Evolutionary conservation across 257 asterid genomes (phyloP), one percentile per base, ranked within the genome.

Genomic region (Scutellaria barbata): DNA sequence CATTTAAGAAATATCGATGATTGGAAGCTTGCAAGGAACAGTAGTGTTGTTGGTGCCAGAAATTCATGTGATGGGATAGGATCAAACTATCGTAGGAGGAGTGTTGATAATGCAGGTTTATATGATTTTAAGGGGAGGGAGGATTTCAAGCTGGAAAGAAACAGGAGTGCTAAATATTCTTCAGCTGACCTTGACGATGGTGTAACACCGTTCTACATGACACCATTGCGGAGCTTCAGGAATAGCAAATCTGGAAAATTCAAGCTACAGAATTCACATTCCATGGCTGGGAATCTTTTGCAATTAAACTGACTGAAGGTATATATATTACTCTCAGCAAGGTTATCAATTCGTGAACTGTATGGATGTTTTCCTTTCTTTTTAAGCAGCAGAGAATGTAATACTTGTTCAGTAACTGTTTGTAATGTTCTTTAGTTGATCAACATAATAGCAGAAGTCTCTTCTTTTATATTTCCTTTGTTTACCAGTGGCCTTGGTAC

Each of bases 201-300:
- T 54, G 68, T 71, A 3, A 63, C 77, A 46, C 95, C 96, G 3
- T 88, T 92, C 83, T 88, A 92, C 80, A 79, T 89, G 89, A 86
- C 95, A 52, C 96, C 98, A 9, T 67, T 88, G 87, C 83, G 88
- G 82, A 85, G 85, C 72, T 69, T 83, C 76, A 84, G 86, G 80
- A 79, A 81, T 76, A 77, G 82, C 51, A 86, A 74, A 75, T 75
- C 79, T 20, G 86, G 87, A 56, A 85, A 81, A 68, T 62, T 77
- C 78, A 82, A 74, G 73, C 79, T 85, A 13, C 81, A 79, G 61
- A 82, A 66, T 48, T 79, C 88, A 25, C 80, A 79, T 61, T 71
- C 83, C 11, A 10, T 75, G 33, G 62, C 81, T 56, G 86, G 90
- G 67, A 82, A 76, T 80, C 76, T 77, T 56, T 46, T 82, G 81